Conservation (phyloP, 2,329 filamentous ascomycete species). For the Aspergillus pseudoterreus region DNA sequence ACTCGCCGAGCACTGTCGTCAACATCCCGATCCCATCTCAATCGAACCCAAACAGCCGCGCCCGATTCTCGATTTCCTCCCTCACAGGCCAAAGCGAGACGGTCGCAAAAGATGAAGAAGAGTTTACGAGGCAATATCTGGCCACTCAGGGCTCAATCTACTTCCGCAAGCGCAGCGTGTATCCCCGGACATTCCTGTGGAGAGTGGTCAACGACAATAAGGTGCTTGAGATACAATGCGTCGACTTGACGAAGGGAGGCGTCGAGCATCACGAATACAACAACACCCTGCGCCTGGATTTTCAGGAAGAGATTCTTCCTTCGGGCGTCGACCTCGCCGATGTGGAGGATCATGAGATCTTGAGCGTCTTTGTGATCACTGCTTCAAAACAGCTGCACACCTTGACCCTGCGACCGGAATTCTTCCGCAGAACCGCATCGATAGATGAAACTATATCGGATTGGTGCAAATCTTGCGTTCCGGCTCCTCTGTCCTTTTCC, state of each 20-base stretch:
- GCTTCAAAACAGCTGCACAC: slow-evolving; percentile 76
- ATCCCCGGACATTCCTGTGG: slow-evolving; percentile 88
- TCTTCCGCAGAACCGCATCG: slow-evolving; percentile 67
- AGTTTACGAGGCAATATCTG: slow-evolving; percentile 69
- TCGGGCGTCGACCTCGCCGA: slow-evolving; percentile 82
- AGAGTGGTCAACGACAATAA: slow-evolving; percentile 76
- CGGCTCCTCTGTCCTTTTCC: slow-evolving; percentile 72
- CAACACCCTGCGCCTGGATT: slow-evolving; percentile 72
- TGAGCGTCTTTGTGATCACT: slow-evolving; percentile 78
- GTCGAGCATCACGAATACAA: slow-evolving; percentile 63
- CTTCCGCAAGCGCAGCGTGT: slow-evolving; percentile 70
- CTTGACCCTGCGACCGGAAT: slow-evolving; percentile 75
- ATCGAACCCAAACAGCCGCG: slow-evolving; percentile 44
- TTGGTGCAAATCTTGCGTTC: slow-evolving; percentile 69
- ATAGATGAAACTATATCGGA: slow-evolving; percentile 72
- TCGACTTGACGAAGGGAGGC: slow-evolving; percentile 71
- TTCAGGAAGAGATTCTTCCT: slow-evolving; percentile 68
- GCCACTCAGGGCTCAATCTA: slow-evolving; percentile 79
- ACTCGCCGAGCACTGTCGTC: slow-evolving; percentile 65
- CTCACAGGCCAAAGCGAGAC: slow-evolving; percentile 35
- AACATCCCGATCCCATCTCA: slow-evolving; percentile 62
- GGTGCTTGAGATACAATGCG: slow-evolving; percentile 75
- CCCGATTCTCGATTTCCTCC: slow-evolving; percentile 46
- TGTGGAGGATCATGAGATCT: slow-evolving; percentile 68
- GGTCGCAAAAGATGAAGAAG: slow-evolving; percentile 57